Conservation (phyloP, 495 filamentous ascomycete species). For the Xylaria nigripes region DNA sequence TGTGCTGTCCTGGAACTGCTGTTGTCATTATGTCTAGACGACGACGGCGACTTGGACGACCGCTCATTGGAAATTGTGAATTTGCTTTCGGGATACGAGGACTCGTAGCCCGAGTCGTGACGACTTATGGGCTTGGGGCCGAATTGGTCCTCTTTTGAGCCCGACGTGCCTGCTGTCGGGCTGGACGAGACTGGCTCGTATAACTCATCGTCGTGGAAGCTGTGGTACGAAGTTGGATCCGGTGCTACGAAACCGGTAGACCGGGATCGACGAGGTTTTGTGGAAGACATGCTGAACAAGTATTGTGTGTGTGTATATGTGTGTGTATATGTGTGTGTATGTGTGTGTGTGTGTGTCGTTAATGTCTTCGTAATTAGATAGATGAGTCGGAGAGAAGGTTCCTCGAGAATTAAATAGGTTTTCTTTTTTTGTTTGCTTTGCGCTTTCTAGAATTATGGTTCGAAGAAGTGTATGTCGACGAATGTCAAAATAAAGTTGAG, state of each 20-base stretch:
- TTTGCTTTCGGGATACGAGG: constrained; percentile 12
- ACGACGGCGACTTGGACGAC: constrained; percentile 15
- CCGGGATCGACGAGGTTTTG: constrained; percentile 27
- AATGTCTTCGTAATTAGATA: too few species aligned
- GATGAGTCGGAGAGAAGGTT: too few species aligned
- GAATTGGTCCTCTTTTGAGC: constrained; percentile 12
- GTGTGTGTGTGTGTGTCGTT: too few species aligned
- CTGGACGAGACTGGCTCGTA: too few species aligned
- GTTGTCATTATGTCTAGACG: constrained; percentile 7
- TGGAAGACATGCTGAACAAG: constrained; percentile 22
- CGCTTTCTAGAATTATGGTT: too few species aligned
- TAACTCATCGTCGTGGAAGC: constrained; percentile 37
- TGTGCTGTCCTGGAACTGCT: constrained; percentile 1
- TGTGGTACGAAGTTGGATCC: constrained; percentile 40
- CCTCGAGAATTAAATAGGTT: too few species aligned
- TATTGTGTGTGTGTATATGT: not conserved
- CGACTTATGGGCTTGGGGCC: constrained; percentile 32
- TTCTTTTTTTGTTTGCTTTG: too few species aligned
- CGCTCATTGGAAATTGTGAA: too few species aligned
- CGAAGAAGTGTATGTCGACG: too few species aligned
- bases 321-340: too few species aligned
- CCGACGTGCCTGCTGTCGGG: not conserved
- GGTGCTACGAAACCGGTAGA: constrained; percentile 36
- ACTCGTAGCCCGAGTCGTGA: constrained; percentile 45
- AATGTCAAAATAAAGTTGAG: too few species aligned